Evolutionary conservation across 495 filamentous ascomycete genomes (phyloP), one percentile per base, ranked within the genome.

Genomic region (Glutinoglossum americanum): DNA sequence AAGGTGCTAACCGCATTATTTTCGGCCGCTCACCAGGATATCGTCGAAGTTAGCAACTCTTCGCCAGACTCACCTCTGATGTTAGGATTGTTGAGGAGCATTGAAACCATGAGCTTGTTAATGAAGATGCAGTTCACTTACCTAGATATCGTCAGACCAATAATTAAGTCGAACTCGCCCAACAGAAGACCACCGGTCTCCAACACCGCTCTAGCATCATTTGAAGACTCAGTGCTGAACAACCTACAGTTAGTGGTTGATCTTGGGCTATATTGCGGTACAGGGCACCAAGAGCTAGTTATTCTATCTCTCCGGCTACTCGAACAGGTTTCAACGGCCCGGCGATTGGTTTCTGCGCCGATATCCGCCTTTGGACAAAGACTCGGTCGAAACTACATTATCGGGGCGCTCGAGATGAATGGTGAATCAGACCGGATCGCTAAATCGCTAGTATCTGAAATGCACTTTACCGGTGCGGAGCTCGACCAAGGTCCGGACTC

Each of bases 111-210:
- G 67, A 80, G 83, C 58, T 71, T 83, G 60, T 76, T 90, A 21
- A 71, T 96, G 62, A 82, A 85, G 57, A 76, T 95, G 57, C 92
- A 99, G 68, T 79, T 86, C 9, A 97, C 90, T 8, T 97, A 94
- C 66, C 72, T 92, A 56, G 80, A 95, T 62, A 78, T 96, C 23
- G 82, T 96, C 17, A 80, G 82, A 28, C 86, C 89, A 3, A 62
- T 84, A 8, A 73, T 94, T 60, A 85, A 82, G 64, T 67, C 67
- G n/a, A 73, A 77, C 30, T 64, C 71, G 48, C 69, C 62, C 54
- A 68, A 65, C 30, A 70, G 64, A 56, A 71, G 70, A 56, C 68
- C 66, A 25, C 67, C 68, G 39, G 80, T 86, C 19, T 76, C 80
- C 0, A 89, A 89, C 64, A 76, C 80, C 8, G 75, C 85, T 2